Percentiles rank a stretch among this genome's conserved stretches.
These are phyloP conservation scores for Apiospora aurea DNA, from an alignment of 2,329 filamentous ascomycete genomes.

Conservation along the genomic window DNA sequence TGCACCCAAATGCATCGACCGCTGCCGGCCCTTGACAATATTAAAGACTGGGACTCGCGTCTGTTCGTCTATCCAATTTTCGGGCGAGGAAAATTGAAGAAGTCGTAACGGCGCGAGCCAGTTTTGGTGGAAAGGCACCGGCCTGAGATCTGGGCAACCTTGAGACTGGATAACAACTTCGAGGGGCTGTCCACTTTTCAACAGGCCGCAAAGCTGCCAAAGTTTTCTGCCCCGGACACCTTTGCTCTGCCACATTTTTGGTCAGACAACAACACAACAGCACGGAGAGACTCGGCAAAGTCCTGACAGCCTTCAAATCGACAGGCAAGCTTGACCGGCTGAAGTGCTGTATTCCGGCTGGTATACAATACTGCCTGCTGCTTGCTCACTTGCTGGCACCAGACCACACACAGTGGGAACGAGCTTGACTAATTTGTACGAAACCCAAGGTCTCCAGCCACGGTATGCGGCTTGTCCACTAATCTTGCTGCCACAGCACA, in stretches of 20 bases:
- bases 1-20: slow-evolving; percentile 4
- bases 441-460: slow-evolving; percentile 13
- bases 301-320: neutral
- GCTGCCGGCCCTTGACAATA: slow-evolving; percentile 4
- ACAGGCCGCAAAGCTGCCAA: slow-evolving; percentile 3
- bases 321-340: neutral
- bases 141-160: neutral
- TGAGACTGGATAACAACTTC: slow-evolving; percentile 3
- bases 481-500: slow-evolving; percentile 12
- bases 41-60: neutral
- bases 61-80: neutral
- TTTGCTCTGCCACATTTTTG: neutral
- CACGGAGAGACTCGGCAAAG: neutral
- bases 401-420: neutral
- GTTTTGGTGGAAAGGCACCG: neutral
- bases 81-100: neutral
- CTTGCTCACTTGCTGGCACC: neutral
- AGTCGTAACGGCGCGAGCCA: neutral
- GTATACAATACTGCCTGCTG: neutral
- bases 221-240: neutral
- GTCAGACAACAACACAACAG: slow-evolving; percentile 11
- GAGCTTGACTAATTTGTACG: neutral
- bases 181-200: slow-evolving; percentile 1
- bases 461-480: neutral
- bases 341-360: neutral